phyloP scores from a whole-genome alignment of 805 yeast species.

The Ogataea kodamae region DNA sequence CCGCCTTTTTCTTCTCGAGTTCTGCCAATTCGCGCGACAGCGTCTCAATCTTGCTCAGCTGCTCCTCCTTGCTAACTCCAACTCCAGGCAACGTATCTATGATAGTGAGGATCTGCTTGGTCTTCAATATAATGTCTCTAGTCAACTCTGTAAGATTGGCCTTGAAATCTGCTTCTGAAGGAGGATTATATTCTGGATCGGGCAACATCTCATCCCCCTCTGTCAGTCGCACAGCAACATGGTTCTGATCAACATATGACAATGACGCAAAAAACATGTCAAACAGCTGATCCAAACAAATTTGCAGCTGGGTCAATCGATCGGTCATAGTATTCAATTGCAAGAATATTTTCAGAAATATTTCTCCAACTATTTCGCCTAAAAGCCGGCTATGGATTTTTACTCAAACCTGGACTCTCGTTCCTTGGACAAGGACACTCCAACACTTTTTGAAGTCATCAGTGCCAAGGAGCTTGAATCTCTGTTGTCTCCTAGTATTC shows the following conservation, averaged over 20 bases:
- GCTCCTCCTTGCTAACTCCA: constrained; percentile 76
- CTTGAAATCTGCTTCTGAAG: constrained; percentile 32
- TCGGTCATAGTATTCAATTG: constrained; percentile 62
- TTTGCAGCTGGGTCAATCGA: constrained; percentile 83
- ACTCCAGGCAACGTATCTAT: constrained; percentile 92
- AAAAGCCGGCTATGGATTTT: constrained; percentile 56
- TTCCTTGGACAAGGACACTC: constrained; percentile 67
- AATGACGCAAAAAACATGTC: constrained; percentile 79
- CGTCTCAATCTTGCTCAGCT: constrained; percentile 57
- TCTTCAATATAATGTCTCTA: constrained; percentile 77
- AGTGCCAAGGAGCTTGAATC: constrained; percentile 77
- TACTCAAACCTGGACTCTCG: constrained; percentile 77
- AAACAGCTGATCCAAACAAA: constrained; percentile 74
- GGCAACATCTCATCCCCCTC: constrained; percentile 53
- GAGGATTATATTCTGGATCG: constrained; percentile 56
- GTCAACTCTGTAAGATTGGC: constrained; percentile 71
- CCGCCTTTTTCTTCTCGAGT: constrained; percentile 56
- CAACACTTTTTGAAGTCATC: constrained; percentile 84
- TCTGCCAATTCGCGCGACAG: constrained; percentile 59
- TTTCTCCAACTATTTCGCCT: constrained; percentile 2
- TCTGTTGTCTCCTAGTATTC: constrained; percentile 74
- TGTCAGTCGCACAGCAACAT: constrained; percentile 49
- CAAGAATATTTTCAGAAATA: constrained; percentile 1
- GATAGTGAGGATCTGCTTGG: constrained; percentile 80
- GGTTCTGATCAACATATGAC: constrained; percentile 76